Evolutionary conservation across 441 rosid species (phyloP), one percentile per base, ranked within the genome.

Genomic region (Dalechampia spathulata): DNA sequence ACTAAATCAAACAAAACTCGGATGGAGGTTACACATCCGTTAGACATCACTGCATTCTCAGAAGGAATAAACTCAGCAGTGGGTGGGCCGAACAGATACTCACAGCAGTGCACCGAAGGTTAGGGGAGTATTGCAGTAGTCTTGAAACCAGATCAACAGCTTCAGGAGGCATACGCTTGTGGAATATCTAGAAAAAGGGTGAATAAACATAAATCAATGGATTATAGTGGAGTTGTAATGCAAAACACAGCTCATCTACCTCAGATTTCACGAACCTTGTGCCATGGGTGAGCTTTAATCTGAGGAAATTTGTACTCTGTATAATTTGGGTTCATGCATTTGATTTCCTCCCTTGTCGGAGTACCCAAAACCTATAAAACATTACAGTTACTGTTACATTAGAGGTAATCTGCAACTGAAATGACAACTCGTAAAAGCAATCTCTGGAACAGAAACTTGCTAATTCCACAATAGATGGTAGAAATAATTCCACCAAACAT

Each of bases 281-380:
- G 98, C 34, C 34, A 30, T 30, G 34, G 34, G 34, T 30, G 34
- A 30, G 34, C 34, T 30, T 30, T 30, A 8, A 87, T 90, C 77
- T 90, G 98, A 63, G 96, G 98, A 58, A 91, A 91, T 57, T 86
- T 92, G 76, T 80, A 84, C 66, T 92, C 96, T 0, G 92, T 92
- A 69, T 93, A 89, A 64, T 90, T 80, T 23, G 97, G 99, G 52
- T 93, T 89, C 99, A 93, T 93, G 82, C 99, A 93, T 58, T 87
- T 86, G 54, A 89, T 93, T 78, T 93, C 99, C 72, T 93, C 99
- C 67, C 99, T 77, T 0, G 99, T 87, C 27, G 99, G 97, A 52
- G 99, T 93, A 48, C 99, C 99, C 75, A 93, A 74, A 53, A 93
- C 90, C 98, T 88, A 63, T 58, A 66, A 72, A 67, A 53, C 21